phyloP scores from a whole-genome alignment of 1,284 basidiomycete species.

The Apiotrichum gracile region DNA sequence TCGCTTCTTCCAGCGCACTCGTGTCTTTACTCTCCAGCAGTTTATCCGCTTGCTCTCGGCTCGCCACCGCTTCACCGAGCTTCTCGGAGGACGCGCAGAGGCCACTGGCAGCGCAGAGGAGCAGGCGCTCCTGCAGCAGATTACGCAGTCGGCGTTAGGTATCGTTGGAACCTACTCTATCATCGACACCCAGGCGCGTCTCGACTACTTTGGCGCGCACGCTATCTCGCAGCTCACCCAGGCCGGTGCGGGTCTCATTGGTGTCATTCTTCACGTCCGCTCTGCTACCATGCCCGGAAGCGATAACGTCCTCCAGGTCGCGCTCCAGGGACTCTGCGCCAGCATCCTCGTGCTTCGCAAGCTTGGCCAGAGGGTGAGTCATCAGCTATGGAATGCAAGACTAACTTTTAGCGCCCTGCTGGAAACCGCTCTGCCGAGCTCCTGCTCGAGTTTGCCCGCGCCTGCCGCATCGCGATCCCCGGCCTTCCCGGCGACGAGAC shows the following conservation, averaged over 20 bases:
- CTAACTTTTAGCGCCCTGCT: slow-evolving; percentile 16
- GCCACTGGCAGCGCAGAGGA: slow-evolving; percentile 9
- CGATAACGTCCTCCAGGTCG: slow-evolving; percentile 18
- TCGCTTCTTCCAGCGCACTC: slow-evolving; percentile 32
- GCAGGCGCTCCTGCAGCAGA: slow-evolving; percentile 23
- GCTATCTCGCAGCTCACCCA: slow-evolving; percentile 35
- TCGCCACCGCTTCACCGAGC: slow-evolving; percentile 25
- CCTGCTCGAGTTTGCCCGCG: slow-evolving; percentile 27
- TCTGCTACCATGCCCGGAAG: slow-evolving; percentile 11
- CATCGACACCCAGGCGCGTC: slow-evolving; percentile 26
- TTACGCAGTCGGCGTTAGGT: slow-evolving; percentile 27
- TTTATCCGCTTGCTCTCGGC: slow-evolving; percentile 28
- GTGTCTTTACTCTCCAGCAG: slow-evolving; percentile 29
- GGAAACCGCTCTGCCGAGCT: slow-evolving; percentile 29
- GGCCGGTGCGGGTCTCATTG: slow-evolving; percentile 30
- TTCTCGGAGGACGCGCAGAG: slow-evolving; percentile 8
- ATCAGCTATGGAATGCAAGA: neutral
- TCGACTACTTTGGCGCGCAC: slow-evolving; percentile 33
- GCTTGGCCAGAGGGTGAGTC: slow-evolving; percentile 14
- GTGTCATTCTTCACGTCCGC: slow-evolving; percentile 30
- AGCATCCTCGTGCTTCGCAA: slow-evolving; percentile 25
- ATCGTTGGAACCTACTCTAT: slow-evolving; percentile 35
- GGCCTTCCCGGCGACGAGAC: slow-evolving; percentile 10
- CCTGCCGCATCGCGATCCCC: slow-evolving; percentile 24
- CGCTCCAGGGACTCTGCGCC: slow-evolving; percentile 27